Conservation (phyloP, 306 rosid genomes). For the Biancaea sappan region DNA sequence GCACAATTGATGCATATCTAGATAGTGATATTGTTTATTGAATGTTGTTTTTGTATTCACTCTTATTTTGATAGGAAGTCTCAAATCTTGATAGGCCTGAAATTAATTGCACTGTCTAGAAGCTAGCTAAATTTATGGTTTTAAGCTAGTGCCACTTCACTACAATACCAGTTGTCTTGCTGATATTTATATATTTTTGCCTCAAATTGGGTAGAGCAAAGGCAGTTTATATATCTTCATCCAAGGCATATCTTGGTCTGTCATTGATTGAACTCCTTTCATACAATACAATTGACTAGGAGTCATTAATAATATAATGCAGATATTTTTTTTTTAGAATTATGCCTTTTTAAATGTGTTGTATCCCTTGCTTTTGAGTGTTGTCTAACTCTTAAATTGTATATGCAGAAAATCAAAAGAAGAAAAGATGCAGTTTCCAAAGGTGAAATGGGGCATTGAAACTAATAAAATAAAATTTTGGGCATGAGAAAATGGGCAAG, state of each 20-base stretch:
- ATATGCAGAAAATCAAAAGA: no score
- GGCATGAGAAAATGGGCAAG: no score
- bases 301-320: no score
- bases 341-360: no score
- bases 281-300: neutral
- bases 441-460: no score
- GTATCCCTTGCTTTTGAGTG: no score
- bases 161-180: neutral
- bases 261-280: slow-evolving; percentile 16
- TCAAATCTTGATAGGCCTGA: neutral
- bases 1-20: neutral
- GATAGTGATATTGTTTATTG: neutral
- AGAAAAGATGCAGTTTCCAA: no score
- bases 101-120: neutral
- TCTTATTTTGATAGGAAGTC: neutral
- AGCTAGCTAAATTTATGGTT: neutral
- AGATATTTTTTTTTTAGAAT: no score
- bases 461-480: no score
- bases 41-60: neutral
- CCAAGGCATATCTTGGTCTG: slow-evolving; percentile 10
- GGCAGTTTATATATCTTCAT: slow-evolving; percentile 6
- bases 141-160: neutral
- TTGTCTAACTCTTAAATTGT: no score
- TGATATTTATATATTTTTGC: neutral
- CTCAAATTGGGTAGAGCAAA: neutral